Base-by-base conservation (phyloP, 1,284 basidiomycete genomes). In the Gastroboletus turbinatus region DNA sequence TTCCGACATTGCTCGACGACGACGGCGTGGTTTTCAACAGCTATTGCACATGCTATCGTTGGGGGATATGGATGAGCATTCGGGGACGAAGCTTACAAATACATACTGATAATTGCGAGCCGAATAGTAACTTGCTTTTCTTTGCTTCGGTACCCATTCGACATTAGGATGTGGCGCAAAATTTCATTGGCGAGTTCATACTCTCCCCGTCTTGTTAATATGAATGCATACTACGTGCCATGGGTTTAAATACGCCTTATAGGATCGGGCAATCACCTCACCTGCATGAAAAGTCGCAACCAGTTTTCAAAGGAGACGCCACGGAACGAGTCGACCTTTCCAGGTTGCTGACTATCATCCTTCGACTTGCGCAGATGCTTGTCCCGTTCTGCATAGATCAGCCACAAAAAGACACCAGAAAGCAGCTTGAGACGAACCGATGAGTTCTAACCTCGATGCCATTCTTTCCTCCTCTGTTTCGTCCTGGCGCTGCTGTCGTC, bases 271-370 rank as follows among this genome's bases (percentile, higher is more conserved):
- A 32, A 29, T 25, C 27, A 51, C 60, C 78, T 58, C 51, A 93
- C 94, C 78, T 94, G 89, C 77, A 96, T 85, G 63, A 95, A 87
- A 21, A 98, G 69, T 4, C 79, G 77, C 48, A 96, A 72, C 96
- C 96, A 98, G 50, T 92, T 86, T 56, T 91, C 87, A 61, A 94
- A 91, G 2, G 78, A 78, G n/a, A 97, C 79, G 0, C 91, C 90
- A 7, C 95, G 85, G 71, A 96, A 98, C 1, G 81, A 74, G 49
- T 83, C 76, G 1, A 85, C 78, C 32, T 45, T 80, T 13, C 72
- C 73, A 2, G 59, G 36, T 44, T 55, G 74, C 60, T 44, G 68
- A 61, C 58, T 63, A 21, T 71, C 71, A 55, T 74, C 72, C 67
- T 73, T 76, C 38, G 74, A 63, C 51, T 73, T 74, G 48, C 73